These are phyloP conservation scores for Lippia alba DNA, from an alignment of 305 asterid genomes.

Conservation along the genomic window DNA sequence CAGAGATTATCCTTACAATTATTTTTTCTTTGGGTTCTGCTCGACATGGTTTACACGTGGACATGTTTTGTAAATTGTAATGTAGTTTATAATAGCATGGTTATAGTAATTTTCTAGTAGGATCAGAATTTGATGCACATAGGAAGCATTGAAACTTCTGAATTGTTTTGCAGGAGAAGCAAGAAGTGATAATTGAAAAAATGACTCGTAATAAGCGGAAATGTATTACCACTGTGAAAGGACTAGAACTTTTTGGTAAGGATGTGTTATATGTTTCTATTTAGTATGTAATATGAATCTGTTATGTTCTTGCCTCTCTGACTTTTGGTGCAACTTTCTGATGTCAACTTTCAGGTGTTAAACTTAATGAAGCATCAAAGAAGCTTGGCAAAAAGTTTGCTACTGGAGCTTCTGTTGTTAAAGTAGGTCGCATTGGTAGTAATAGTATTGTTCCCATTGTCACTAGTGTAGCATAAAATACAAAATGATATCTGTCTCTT, in stretches of 20 bases:
- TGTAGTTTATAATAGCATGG: conserved; percentile 9
- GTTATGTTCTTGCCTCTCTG: conserved; percentile 4
- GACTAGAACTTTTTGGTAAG: conserved; percentile 92
- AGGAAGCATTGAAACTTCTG: conserved; percentile 22
- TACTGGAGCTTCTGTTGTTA: conserved; percentile 97
- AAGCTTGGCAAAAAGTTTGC: conserved; percentile 98
- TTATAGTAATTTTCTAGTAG: conserved; percentile 21
- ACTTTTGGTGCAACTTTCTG: conserved; percentile 19
- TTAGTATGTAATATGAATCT: conserved; percentile 25
- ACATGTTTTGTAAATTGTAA: not conserved
- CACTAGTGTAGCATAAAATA: conserved; percentile 5
- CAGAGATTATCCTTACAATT: not conserved
- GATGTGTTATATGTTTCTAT: conserved; percentile 23
- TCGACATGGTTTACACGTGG: not conserved
- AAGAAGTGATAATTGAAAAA: conserved; percentile 92
- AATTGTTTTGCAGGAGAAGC: conserved; percentile 71
- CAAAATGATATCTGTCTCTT: conserved; percentile 26
- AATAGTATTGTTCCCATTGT: conserved; percentile 21
- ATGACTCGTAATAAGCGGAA: conserved; percentile 92
- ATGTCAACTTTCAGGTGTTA: conserved; percentile 64
- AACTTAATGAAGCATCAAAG: conserved; percentile 95
- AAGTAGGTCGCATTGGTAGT: conserved; percentile 52
- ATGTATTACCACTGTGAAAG: conserved; percentile 95
- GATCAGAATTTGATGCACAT: conserved; percentile 19
- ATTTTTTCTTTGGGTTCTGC: not conserved